Evolutionary conservation across 306 rosid species (phyloP).

Genomic region (Trifolium repens): DNA sequence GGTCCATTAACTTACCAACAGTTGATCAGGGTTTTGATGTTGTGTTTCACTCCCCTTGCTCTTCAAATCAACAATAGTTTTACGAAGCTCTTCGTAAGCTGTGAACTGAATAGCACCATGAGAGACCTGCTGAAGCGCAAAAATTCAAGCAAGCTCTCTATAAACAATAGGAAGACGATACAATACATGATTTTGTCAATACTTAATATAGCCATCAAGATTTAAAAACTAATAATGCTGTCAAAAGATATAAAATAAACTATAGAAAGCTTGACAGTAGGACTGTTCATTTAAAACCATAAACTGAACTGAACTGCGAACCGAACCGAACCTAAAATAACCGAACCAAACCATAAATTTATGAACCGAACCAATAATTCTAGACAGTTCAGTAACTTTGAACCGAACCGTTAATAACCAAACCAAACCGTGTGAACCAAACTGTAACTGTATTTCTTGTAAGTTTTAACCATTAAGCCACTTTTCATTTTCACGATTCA

Average conservation of each 20-base stretch:
- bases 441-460: too few species aligned
- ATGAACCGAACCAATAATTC: too few species aligned
- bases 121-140: slow-evolving; percentile 75
- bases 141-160: slow-evolving; percentile 30
- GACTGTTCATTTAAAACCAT: too few species aligned
- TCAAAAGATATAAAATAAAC: slow-evolving; percentile 8
- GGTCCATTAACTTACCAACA: slow-evolving; percentile 61
- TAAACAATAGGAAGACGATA: slow-evolving; percentile 18
- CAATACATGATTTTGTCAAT: slow-evolving; percentile 1
- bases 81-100: slow-evolving; percentile 87
- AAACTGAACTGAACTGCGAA: too few species aligned
- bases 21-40: slow-evolving; percentile 50
- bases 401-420: too few species aligned
- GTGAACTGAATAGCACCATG: slow-evolving; percentile 96
- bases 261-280: slow-evolving; percentile 12
- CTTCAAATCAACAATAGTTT: slow-evolving; percentile 62
- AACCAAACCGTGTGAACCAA: too few species aligned
- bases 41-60: slow-evolving; percentile 45
- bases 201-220: slow-evolving; percentile 21
- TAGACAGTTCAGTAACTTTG: too few species aligned
- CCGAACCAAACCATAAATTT: too few species aligned
- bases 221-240: not conserved
- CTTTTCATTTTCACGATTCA: too few species aligned
- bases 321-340: too few species aligned
- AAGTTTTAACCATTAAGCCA: too few species aligned